A percentile compares a stretch with the other conserved stretches of the same genome.
phyloP scores from a whole-genome alignment of 257 asterid species.

The Gentiana dahurica region DNA sequence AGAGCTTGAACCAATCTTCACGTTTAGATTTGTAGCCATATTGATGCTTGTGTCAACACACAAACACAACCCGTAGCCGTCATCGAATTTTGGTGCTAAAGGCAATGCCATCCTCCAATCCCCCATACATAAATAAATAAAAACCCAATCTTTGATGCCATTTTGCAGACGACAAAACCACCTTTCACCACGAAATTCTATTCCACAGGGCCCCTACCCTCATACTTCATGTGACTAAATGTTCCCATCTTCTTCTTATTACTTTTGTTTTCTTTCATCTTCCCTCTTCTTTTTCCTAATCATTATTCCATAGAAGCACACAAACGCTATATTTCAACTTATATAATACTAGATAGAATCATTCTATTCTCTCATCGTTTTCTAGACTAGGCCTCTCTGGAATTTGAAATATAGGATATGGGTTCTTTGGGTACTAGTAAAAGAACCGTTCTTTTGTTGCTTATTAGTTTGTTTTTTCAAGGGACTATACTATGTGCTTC shows the following conservation, averaged over 20 bases:
- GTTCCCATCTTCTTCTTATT: neutral
- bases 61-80: neutral
- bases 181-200: no score
- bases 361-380: conserved; percentile 7
- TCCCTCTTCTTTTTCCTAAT: neutral
- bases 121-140: neutral
- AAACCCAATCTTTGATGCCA: neutral
- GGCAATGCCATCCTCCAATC: no score
- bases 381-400: conserved; percentile 8
- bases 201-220: no score
- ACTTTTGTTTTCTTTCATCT: neutral
- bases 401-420: conserved; percentile 23
- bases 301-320: neutral
- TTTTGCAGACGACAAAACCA: no score
- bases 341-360: neutral
- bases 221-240: no score
- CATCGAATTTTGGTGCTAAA: neutral
- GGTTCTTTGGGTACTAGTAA: conserved; percentile 27
- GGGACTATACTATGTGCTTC: conserved; percentile 41
- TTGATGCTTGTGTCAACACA: neutral
- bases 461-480: conserved; percentile 32
- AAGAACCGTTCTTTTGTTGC: conserved; percentile 21
- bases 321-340: no score
- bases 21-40: conserved; percentile 4
- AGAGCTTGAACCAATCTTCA: conserved; percentile 22